Evolutionary conservation across 75 land plant species (phyloP).

Genomic region (Isoetes taiwanensis): DNA sequence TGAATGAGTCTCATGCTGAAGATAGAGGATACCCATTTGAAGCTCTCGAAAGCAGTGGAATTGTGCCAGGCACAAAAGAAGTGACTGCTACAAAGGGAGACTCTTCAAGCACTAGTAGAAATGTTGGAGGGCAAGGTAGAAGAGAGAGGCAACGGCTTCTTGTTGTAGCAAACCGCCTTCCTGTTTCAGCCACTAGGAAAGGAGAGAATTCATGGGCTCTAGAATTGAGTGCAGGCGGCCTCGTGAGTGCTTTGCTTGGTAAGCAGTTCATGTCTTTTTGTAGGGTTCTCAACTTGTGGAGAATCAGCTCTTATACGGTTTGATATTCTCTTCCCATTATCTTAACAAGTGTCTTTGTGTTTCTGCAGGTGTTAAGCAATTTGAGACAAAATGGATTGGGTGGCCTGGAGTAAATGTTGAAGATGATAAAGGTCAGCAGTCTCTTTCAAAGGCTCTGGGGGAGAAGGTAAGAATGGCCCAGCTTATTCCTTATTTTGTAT

Average conservation of each 20-base stretch:
- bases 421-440: constrained; percentile 17
- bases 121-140: not conserved
- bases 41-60: too few relatives aligned
- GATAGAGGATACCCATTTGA: too few relatives aligned
- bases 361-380: constrained; percentile 21
- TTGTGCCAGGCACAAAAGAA: not conserved
- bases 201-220: constrained; percentile 2
- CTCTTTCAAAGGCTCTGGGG: constrained; percentile 20
- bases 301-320: not conserved
- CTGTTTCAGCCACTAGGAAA: not conserved
- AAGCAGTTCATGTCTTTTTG: not conserved
- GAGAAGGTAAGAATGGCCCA: constrained; percentile 28
- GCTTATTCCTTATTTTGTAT: not conserved
- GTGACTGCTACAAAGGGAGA: not conserved
- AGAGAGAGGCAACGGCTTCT: constrained; percentile 4
- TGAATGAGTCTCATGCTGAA: too few relatives aligned
- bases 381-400: constrained; percentile 32
- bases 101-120: not conserved
- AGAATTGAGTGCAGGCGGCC: not conserved
- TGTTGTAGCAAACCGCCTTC: constrained; percentile 1
- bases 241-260: constrained; percentile 3
- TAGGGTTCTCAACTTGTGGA: too few relatives aligned
- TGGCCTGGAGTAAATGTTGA: constrained; percentile 31
- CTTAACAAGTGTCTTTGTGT: not conserved
- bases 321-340: not conserved